Percentiles rank a stretch among this genome's conserved stretches.
These are phyloP conservation scores for Polychytrium aggregatum DNA, from an alignment of 192 early-diverging fungal species.

Conservation along the genomic window DNA sequence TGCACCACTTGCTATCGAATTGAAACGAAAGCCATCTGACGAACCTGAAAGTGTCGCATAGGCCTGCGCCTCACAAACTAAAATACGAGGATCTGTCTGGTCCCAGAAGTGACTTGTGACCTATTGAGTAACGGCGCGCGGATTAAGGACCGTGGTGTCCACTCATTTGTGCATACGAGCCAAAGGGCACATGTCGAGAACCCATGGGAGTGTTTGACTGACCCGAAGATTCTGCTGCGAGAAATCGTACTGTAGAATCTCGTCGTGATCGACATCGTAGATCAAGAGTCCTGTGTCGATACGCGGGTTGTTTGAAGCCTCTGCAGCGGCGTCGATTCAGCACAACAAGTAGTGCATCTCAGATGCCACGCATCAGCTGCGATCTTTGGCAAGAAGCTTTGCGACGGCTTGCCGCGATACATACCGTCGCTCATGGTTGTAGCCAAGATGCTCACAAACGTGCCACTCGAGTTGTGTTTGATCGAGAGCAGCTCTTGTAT, in stretches of 20 bases:
- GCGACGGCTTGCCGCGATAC: background rate
- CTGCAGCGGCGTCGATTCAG: too few relatives aligned
- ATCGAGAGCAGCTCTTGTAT: constrained; percentile 6
- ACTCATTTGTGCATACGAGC: too few relatives aligned
- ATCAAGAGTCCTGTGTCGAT: constrained; percentile 9
- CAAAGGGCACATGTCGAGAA: constrained; percentile 5
- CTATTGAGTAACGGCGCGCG: too few relatives aligned
- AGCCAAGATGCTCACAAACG: constrained; percentile 8
- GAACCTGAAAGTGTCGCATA: too few relatives aligned
- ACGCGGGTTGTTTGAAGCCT: too few relatives aligned
- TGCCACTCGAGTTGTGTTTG: constrained; percentile 8
- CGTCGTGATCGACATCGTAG: constrained; percentile 20
- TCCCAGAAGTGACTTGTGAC: constrained; percentile 26
- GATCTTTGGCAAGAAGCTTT: background rate
- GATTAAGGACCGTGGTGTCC: too few relatives aligned
- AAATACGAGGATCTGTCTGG: constrained; percentile 23
- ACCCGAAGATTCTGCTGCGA: constrained; percentile 7
- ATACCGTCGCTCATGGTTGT: constrained; percentile 2
- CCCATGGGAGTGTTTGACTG: background rate
- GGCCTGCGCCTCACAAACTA: constrained; percentile 24
- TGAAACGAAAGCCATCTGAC: too few relatives aligned
- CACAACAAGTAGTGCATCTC: too few relatives aligned
- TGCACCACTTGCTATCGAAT: too few relatives aligned
- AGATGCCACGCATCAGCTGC: constrained; percentile 7
- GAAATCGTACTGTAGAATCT: constrained; percentile 12